A percentile compares a stretch with the other conserved stretches of the same genome.
Conservation (phyloP, 2,329 filamentous ascomycete genomes). For the Metarhizium rileyi region DNA sequence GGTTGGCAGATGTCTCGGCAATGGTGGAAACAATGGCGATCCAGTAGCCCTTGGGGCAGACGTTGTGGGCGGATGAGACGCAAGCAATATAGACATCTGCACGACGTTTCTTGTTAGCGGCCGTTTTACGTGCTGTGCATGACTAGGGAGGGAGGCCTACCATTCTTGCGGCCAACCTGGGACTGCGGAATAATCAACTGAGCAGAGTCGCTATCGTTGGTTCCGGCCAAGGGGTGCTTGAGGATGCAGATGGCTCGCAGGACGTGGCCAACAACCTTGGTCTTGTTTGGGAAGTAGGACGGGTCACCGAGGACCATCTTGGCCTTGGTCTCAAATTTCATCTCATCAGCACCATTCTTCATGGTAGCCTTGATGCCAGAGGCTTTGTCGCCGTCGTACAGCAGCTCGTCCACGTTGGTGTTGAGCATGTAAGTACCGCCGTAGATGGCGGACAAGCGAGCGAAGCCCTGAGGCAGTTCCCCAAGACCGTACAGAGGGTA, state of each 20-base stretch:
- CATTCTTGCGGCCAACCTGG: slow-evolving; percentile 93
- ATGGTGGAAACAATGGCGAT: slow-evolving; percentile 98
- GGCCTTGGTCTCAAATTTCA: slow-evolving; percentile 94
- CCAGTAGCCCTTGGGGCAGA: slow-evolving; percentile 98
- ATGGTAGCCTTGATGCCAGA: slow-evolving; percentile 95
- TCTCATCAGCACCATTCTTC: slow-evolving; percentile 69
- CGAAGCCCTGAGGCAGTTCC: slow-evolving; percentile 95
- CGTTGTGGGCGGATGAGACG: slow-evolving; percentile 92
- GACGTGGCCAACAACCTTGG: slow-evolving; percentile 77
- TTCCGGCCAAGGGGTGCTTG: slow-evolving; percentile 87
- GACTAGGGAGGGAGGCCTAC: slow-evolving; percentile 36
- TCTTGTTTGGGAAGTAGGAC: slow-evolving; percentile 90
- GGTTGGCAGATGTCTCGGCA: slow-evolving; percentile 82
- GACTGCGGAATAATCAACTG: slow-evolving; percentile 98
- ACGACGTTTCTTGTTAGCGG: not conserved
- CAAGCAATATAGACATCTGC: slow-evolving; percentile 93
- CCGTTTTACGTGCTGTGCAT: not conserved
- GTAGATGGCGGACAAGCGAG: slow-evolving; percentile 94
- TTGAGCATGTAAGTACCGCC: slow-evolving; percentile 99
- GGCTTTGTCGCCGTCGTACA: slow-evolving; percentile 79
- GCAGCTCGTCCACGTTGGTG: slow-evolving; percentile 81
- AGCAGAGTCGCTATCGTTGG: slow-evolving; percentile 77
- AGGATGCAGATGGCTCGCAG: slow-evolving; percentile 96
- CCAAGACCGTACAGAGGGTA: slow-evolving; percentile 96
- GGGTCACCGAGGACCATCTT: slow-evolving; percentile 95